These are phyloP conservation scores for Linnemannia hyalina DNA, from an alignment of 192 early-diverging fungal species.

Conservation along the genomic window DNA sequence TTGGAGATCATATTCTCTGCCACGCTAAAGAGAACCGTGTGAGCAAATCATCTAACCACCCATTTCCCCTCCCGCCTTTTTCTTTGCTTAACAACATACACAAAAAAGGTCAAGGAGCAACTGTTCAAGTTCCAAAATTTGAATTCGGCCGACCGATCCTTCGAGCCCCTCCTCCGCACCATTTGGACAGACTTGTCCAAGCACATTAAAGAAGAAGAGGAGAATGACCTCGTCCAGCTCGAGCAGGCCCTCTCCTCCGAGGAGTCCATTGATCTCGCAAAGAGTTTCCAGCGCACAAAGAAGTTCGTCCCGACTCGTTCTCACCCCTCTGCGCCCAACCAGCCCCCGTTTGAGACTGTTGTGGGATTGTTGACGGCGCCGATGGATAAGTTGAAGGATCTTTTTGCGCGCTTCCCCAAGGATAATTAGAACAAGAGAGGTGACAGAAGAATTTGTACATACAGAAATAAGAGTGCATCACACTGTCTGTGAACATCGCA, in stretches of 20 bases:
- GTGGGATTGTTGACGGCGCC: conserved; percentile 27
- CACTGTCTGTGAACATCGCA: too few species aligned
- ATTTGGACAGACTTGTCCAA: conserved; percentile 42
- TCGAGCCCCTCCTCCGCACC: conserved; percentile 12
- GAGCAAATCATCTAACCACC: too few species aligned
- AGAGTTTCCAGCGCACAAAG: conserved; percentile 30
- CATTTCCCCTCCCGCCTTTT: too few species aligned
- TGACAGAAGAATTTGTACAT: not conserved
- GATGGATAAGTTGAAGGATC: conserved; percentile 22
- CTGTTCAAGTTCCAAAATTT: conserved; percentile 48
- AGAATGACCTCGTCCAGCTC: conserved; percentile 37
- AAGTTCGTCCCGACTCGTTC: conserved; percentile 35
- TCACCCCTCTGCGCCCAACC: conserved; percentile 28
- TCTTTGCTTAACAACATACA: not conserved
- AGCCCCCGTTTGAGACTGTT: conserved; percentile 42
- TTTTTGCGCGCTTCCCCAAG: conserved; percentile 24
- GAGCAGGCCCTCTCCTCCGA: not conserved
- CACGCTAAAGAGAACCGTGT: too few species aligned
- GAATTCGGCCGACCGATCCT: conserved; percentile 36
- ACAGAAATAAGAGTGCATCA: not conserved
- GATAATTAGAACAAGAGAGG: not conserved
- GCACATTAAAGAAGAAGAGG: conserved; percentile 61
- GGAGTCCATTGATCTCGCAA: not conserved
- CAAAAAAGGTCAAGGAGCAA: conserved; percentile 56
- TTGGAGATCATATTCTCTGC: too few species aligned